phyloP scores from a whole-genome alignment of 768 basidiomycete genomes.

The Termitomyces sp. region DNA sequence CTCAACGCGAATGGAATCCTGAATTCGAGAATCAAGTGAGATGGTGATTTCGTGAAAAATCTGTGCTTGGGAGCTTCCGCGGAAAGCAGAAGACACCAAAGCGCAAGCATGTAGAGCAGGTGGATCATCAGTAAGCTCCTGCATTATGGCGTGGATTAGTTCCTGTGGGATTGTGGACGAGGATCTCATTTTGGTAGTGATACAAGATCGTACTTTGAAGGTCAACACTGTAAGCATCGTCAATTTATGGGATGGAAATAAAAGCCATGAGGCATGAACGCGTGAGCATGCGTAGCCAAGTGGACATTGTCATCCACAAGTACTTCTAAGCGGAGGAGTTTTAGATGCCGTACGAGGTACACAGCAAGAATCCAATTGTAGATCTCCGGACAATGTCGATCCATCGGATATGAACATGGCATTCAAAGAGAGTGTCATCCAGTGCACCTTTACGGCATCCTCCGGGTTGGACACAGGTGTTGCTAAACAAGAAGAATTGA shows the following conservation, averaged over 20 bases:
- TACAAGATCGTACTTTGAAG: background rate
- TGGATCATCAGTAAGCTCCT: background rate
- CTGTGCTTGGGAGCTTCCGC: background rate
- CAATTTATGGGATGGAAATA: background rate
- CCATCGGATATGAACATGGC: too few species aligned
- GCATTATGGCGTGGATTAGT: background rate
- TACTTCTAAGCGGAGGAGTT: background rate
- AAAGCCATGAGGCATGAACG: background rate
- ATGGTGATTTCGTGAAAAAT: constrained; percentile 2
- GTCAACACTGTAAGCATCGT: background rate
- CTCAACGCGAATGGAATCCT: background rate
- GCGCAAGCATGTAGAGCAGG: background rate
- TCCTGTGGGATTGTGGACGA: background rate
- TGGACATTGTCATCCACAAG: background rate
- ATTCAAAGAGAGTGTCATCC: too few species aligned
- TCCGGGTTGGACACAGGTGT: too few species aligned
- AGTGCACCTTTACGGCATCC: too few species aligned
- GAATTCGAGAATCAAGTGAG: background rate
- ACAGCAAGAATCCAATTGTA: too few species aligned
- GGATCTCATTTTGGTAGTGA: background rate
- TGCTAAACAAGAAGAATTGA: too few species aligned
- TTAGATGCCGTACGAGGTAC: background rate
- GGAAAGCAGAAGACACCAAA: background rate
- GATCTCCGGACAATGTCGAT: too few species aligned
- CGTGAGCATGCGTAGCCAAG: background rate